Percentiles rank a stretch among this genome's conserved stretches.
Evolutionary conservation across 148 eudicot species (phyloP).

Genomic region (Pouteria glomerata): DNA sequence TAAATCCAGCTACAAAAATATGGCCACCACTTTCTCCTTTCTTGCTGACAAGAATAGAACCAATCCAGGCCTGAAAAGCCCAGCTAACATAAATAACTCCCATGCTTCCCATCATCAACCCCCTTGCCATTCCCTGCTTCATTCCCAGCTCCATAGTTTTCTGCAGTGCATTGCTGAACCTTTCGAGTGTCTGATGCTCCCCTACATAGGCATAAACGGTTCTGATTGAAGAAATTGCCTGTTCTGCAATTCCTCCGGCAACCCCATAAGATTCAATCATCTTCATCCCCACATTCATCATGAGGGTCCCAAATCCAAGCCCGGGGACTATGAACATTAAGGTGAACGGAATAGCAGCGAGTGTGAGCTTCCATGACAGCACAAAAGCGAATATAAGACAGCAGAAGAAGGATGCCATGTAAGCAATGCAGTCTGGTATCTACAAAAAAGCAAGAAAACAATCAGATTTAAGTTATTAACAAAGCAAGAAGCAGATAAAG

Average conservation of each 20-base stretch:
- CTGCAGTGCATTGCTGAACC: slow-evolving; percentile 40
- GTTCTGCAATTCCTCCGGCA: slow-evolving; percentile 50
- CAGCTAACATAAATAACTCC: slow-evolving; percentile 47
- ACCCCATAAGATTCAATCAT: slow-evolving; percentile 41
- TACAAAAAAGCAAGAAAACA: slow-evolving; percentile 12
- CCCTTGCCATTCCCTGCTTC: slow-evolving; percentile 43
- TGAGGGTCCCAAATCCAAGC: slow-evolving; percentile 42
- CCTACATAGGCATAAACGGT: slow-evolving; percentile 47
- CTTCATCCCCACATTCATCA: slow-evolving; percentile 41
- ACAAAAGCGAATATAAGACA: slow-evolving; percentile 37
- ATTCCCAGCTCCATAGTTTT: slow-evolving; percentile 42
- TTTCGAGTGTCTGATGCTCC: slow-evolving; percentile 39
- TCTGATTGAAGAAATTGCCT: slow-evolving; percentile 52
- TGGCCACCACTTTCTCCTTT: slow-evolving; percentile 43
- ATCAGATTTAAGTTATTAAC: neutral
- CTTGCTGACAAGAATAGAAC: slow-evolving; percentile 38
- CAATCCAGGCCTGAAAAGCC: slow-evolving; percentile 52
- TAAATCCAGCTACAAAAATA: slow-evolving; percentile 49
- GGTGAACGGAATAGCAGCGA: slow-evolving; percentile 52
- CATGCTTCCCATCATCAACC: slow-evolving; percentile 57
- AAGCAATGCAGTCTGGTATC: slow-evolving; percentile 49
- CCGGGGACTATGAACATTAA: slow-evolving; percentile 44
- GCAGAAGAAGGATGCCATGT: slow-evolving; percentile 45
- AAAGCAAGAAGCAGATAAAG: neutral
- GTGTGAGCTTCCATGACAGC: slow-evolving; percentile 46